Evolutionary conservation across 2,329 filamentous ascomycete genomes (phyloP).

Genomic region (Hypoxylon sp.): DNA sequence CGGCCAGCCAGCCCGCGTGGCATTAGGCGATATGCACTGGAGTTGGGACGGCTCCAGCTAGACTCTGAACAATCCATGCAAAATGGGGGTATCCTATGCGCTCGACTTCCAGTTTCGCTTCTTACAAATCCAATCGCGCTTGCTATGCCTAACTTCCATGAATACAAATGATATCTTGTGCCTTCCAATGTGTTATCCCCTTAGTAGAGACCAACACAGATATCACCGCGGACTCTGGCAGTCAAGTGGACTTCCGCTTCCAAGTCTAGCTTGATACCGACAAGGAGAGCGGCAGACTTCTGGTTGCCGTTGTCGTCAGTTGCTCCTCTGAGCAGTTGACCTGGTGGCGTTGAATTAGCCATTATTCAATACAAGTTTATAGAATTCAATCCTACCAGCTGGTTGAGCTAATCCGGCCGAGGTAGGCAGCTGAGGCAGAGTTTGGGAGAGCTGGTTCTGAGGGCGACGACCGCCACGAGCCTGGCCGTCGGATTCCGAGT

Average conservation of each 20-base stretch:
- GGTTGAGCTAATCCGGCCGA: conserved; percentile 47
- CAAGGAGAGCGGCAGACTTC: conserved; percentile 69
- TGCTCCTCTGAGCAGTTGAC: conserved; percentile 68
- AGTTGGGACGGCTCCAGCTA: conserved; percentile 28
- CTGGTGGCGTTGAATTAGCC: conserved; percentile 49
- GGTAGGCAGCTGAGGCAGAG: conserved; percentile 45
- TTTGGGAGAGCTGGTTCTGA: conserved; percentile 40
- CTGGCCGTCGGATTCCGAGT: conserved; percentile 56
- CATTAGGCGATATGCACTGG: conserved; percentile 5
- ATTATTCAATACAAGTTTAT: conserved; percentile 30
- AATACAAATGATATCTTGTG: conserved; percentile 11
- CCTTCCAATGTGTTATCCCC: neutral
- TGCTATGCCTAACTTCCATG: conserved; percentile 21
- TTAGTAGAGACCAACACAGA: conserved; percentile 70
- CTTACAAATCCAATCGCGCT: conserved; percentile 16
- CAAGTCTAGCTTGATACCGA: conserved; percentile 74
- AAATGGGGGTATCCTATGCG: conserved; percentile 40
- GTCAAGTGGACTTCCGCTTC: conserved; percentile 74
- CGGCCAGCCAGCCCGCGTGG: conserved; percentile 41
- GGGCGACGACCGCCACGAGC: conserved; percentile 49
- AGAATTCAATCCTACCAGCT: conserved; percentile 44
- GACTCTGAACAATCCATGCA: conserved; percentile 35
- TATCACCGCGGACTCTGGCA: conserved; percentile 71
- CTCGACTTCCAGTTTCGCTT: conserved; percentile 31
- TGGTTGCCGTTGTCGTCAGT: conserved; percentile 69